Conservation (phyloP, 1,284 basidiomycete genomes). For the Leucoagaricus sp. region DNA sequence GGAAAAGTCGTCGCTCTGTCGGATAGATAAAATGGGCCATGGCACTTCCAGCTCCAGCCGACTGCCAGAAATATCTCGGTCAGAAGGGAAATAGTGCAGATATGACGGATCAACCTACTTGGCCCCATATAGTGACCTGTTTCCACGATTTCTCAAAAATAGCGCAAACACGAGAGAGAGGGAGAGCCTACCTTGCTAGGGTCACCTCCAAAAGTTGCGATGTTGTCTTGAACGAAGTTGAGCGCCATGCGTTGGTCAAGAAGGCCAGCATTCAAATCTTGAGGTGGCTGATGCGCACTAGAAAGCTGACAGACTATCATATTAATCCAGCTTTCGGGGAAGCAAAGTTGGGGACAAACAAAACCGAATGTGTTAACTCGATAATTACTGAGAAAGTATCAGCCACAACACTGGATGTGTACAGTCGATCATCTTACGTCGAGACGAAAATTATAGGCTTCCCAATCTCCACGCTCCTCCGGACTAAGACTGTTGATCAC, state of each 20-base stretch:
- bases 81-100: not conserved
- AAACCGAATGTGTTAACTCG: slow-evolving; percentile 63
- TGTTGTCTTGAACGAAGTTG: not conserved
- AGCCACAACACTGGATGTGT: not conserved
- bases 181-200: slow-evolving; percentile 44
- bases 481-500: slow-evolving; percentile 50
- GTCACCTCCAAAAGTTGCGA: slow-evolving; percentile 62
- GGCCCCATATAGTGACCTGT: slow-evolving; percentile 65
- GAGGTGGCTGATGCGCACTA: not conserved
- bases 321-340: not conserved
- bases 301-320: not conserved
- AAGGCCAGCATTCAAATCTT: not conserved
- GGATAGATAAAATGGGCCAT: slow-evolving; percentile 53
- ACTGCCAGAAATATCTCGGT: slow-evolving; percentile 31
- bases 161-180: not conserved
- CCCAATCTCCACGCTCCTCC: slow-evolving; percentile 44
- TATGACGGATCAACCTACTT: slow-evolving; percentile 38
- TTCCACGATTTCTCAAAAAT: not conserved
- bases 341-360: slow-evolving; percentile 32
- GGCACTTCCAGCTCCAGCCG: slow-evolving; percentile 58
- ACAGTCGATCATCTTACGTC: slow-evolving; percentile 35
- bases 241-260: not conserved
- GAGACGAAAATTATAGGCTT: slow-evolving; percentile 60
- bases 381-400: slow-evolving; percentile 44
- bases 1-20: slow-evolving; percentile 42